phyloP scores from a whole-genome alignment of 2,329 filamentous ascomycete genomes.

The Aspergillus ochraceus region DNA sequence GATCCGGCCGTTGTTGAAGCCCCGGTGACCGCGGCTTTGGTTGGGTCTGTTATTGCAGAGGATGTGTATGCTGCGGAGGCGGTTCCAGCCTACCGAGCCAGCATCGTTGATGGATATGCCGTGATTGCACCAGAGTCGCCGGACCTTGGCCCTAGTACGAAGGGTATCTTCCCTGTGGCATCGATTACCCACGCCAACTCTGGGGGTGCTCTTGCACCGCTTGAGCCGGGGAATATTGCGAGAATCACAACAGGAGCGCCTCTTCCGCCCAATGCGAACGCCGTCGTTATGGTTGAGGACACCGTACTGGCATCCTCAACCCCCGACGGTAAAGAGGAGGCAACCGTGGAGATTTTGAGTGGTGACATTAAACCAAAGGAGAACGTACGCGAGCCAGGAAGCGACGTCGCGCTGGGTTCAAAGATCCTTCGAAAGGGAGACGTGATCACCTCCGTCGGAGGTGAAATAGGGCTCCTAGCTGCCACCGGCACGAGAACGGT shows the following conservation, averaged over 20 bases:
- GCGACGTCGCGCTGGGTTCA: conserved; percentile 72
- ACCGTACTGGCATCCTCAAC: conserved; percentile 75
- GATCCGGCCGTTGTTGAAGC: conserved; percentile 56
- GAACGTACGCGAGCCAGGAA: conserved; percentile 89
- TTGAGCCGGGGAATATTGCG: conserved; percentile 75
- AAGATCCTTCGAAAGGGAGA: conserved; percentile 75
- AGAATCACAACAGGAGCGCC: conserved; percentile 95
- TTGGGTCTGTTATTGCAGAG: conserved; percentile 78
- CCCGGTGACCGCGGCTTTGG: conserved; percentile 64
- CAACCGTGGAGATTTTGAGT: conserved; percentile 81
- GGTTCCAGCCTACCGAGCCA: conserved; percentile 91
- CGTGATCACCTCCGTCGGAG: conserved; percentile 80
- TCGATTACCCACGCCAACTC: conserved; percentile 84
- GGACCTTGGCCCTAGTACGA: conserved; percentile 60
- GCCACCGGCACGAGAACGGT: conserved; percentile 76
- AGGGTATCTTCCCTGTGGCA: conserved; percentile 81
- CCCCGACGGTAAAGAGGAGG: conserved; percentile 79
- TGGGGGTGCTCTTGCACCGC: conserved; percentile 58
- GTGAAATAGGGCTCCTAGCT: conserved; percentile 86
- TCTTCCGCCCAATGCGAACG: conserved; percentile 80
- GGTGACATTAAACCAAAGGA: conserved; percentile 73
- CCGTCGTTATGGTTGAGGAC: conserved; percentile 97
- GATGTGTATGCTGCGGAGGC: conserved; percentile 77
- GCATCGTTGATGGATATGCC: conserved; percentile 96
- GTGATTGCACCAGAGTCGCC: conserved; percentile 60